These are phyloP conservation scores for Reticulascus tulasneorum DNA, from an alignment of 2,329 filamentous ascomycete genomes.

Conservation along the genomic window DNA sequence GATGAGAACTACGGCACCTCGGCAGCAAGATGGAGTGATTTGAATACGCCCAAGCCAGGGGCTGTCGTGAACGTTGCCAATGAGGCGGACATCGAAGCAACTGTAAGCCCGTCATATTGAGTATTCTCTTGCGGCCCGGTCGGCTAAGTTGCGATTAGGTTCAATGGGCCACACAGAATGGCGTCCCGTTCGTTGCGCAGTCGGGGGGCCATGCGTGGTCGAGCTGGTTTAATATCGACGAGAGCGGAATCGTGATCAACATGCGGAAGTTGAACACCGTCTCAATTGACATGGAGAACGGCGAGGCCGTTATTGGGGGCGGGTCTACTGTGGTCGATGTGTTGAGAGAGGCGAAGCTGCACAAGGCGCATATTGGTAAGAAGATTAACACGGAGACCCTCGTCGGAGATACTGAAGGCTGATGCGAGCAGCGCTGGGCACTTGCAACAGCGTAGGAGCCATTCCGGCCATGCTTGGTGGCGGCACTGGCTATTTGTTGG, in stretches of 20 bases:
- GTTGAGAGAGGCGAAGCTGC: constrained; percentile 4
- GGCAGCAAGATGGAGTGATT: constrained; percentile 7
- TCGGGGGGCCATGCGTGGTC: constrained; percentile 17
- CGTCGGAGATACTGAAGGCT: constrained; percentile 9
- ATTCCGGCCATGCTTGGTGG: constrained; percentile 17
- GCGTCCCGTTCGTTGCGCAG: constrained; percentile 9
- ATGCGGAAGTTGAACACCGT: constrained; percentile 17
- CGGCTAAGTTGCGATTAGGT: constrained; percentile 2
- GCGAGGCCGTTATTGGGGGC: constrained; percentile 12
- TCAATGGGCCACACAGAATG: constrained; percentile 6
- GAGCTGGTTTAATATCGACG: constrained; percentile 8
- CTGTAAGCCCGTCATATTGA: constrained; percentile 1
- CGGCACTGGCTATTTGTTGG: constrained; percentile 10
- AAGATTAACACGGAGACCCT: no score
- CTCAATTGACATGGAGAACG: constrained; percentile 13
- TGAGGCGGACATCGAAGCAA: constrained; percentile 5
- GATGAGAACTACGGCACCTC: no score
- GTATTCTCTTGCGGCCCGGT: no score
- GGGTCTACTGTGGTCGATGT: constrained; percentile 11
- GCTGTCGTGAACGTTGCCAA: constrained; percentile 6
- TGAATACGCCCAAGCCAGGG: constrained; percentile 4
- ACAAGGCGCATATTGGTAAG: no score
- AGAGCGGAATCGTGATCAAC: constrained; percentile 18
- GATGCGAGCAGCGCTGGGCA: constrained; percentile 16
- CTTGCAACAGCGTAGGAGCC: constrained; percentile 22